phyloP scores from a whole-genome alignment of 306 rosid genomes.

The Pterocarpus macrocarpus region DNA sequence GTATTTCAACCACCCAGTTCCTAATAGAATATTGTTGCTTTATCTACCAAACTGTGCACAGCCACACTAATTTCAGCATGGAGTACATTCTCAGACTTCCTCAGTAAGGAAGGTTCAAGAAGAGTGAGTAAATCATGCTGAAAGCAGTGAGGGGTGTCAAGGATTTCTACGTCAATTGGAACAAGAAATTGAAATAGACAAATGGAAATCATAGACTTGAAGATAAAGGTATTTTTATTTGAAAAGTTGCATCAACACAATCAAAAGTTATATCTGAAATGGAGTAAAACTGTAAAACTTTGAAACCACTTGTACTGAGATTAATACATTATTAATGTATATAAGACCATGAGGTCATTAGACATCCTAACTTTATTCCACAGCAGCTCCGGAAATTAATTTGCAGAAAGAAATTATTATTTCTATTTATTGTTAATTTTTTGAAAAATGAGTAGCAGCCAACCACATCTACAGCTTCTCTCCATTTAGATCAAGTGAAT shows the following conservation, averaged over 20 bases:
- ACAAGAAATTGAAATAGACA: neutral
- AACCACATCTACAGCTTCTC: neutral
- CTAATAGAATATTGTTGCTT: neutral
- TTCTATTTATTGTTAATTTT: neutral
- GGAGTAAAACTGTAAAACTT: no score
- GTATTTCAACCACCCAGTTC: neutral
- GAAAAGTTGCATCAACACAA: conserved; percentile 27
- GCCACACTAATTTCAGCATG: neutral
- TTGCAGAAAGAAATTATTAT: neutral
- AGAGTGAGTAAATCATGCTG: conserved; percentile 4
- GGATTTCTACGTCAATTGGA: neutral
- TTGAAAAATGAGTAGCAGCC: neutral
- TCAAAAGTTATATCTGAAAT: neutral
- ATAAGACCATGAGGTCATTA: neutral
- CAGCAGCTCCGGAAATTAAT: neutral
- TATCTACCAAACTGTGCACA: neutral
- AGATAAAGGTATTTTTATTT: neutral
- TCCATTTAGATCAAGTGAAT: neutral
- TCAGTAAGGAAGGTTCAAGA: neutral
- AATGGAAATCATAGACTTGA: neutral
- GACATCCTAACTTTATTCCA: neutral
- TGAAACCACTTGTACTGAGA: neutral
- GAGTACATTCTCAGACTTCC: neutral
- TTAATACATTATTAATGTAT: neutral
- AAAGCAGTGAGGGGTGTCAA: neutral